phyloP scores from a whole-genome alignment of 225 moss, liverwort and hornwort species.

The Neckera pumila region DNA sequence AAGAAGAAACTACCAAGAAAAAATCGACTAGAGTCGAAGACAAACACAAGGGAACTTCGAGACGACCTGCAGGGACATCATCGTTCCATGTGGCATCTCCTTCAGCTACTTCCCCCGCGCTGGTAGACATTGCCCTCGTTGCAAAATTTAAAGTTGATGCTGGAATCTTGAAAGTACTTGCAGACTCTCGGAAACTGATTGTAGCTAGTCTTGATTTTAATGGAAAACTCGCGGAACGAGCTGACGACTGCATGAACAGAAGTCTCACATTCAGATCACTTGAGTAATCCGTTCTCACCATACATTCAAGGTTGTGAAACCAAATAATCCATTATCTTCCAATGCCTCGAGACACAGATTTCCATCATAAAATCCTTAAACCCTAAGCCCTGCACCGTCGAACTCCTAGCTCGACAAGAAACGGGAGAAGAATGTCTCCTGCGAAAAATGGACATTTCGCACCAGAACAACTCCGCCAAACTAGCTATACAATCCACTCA shows the following conservation, averaged over 20 bases:
- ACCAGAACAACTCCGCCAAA: background rate
- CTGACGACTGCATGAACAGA: conserved; percentile 2
- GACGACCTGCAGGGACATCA: conserved; percentile 10
- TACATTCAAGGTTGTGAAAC: background rate
- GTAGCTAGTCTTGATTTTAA: background rate
- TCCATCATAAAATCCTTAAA: background rate
- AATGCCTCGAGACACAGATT: background rate
- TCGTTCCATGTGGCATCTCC: conserved; percentile 22
- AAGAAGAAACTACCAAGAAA: background rate
- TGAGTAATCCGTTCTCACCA: background rate
- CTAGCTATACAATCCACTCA: background rate
- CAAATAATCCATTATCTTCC: background rate
- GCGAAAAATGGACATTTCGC: background rate
- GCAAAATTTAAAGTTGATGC: background rate
- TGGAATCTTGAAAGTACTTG: background rate
- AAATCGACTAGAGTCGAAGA: background rate
- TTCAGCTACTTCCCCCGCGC: conserved; percentile 18
- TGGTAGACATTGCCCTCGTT: conserved; percentile 20
- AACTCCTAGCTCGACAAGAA: background rate
- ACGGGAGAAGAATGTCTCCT: background rate
- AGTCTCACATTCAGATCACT: background rate
- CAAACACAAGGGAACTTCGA: background rate
- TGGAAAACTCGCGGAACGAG: background rate
- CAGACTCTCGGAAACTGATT: background rate
- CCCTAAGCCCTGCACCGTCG: conserved; percentile 15